A percentile compares a stretch with the other conserved stretches of the same genome.
phyloP scores from a whole-genome alignment of 2,329 filamentous ascomycete species.

The Nectriaceae sp. region DNA sequence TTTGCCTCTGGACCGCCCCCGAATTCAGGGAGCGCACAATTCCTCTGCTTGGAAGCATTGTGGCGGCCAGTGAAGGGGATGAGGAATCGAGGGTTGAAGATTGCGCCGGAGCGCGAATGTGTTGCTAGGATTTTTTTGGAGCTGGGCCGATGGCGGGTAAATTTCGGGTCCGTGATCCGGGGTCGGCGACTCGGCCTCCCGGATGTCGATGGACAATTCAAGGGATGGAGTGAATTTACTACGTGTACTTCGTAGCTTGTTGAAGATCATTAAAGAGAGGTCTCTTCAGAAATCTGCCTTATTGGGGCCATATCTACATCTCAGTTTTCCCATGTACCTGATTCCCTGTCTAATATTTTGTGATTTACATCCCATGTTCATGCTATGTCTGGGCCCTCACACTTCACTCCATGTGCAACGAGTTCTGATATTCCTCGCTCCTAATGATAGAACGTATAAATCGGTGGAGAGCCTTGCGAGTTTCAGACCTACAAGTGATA shows the following conservation, averaged over 20 bases:
- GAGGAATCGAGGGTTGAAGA: slow-evolving; percentile 16
- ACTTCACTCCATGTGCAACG: slow-evolving; percentile 6
- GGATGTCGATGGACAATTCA: slow-evolving; percentile 1
- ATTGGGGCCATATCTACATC: slow-evolving; percentile 22
- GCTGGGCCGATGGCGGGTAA: slow-evolving; percentile 34
- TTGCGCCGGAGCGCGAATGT: slow-evolving; percentile 13
- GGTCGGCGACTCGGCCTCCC: slow-evolving; percentile 4
- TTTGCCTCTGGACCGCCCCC: slow-evolving; percentile 31
- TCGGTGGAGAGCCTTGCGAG: slow-evolving; percentile 1
- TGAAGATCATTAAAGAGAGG: background rate
- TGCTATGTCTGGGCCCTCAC: slow-evolving; percentile 1
- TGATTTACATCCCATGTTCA: slow-evolving; percentile 18
- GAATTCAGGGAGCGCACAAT: slow-evolving; percentile 42
- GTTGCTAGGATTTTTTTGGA: slow-evolving; percentile 33
- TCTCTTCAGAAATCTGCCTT: background rate
- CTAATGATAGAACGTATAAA: background rate
- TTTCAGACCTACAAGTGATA: background rate
- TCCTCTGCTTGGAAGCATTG: slow-evolving; percentile 49
- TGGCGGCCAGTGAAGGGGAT: slow-evolving; percentile 27
- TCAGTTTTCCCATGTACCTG: slow-evolving; percentile 16
- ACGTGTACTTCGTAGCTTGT: background rate
- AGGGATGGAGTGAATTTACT: background rate
- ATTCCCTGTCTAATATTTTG: slow-evolving; percentile 27
- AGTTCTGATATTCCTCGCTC: slow-evolving; percentile 3
- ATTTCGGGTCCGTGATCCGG: slow-evolving; percentile 31